phyloP scores from a whole-genome alignment of 352 stramenopile species.

The Phytophthora cactorum region DNA sequence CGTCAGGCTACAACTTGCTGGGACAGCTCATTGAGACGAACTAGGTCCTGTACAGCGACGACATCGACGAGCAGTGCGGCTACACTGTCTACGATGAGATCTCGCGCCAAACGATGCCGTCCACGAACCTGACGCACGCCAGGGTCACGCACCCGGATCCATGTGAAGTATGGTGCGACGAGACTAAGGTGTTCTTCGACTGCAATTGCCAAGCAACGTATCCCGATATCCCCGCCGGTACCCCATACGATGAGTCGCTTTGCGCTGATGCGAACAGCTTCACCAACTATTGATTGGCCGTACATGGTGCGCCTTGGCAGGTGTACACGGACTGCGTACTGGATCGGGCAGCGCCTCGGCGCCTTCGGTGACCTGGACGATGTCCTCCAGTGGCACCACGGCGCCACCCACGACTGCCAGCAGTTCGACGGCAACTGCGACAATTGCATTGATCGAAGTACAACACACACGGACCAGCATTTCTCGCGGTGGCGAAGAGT shows the following conservation, averaged over 20 bases:
- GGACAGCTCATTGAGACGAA: conserved; percentile 53
- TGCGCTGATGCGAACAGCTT: no score
- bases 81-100: conserved; percentile 49
- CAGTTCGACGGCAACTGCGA: conserved; percentile 27
- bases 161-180: conserved; percentile 64
- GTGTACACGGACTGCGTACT: conserved; percentile 57
- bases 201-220: conserved; percentile 55
- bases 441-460: conserved; percentile 87
- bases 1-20: conserved; percentile 50
- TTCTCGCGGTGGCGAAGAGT: conserved; percentile 87
- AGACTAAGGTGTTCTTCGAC: conserved; percentile 52
- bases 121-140: conserved; percentile 46
- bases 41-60: conserved; percentile 46
- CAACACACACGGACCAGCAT: conserved; percentile 88
- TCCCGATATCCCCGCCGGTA: conserved; percentile 28
- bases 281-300: no score
- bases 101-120: conserved; percentile 40
- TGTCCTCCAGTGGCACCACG: conserved; percentile 24
- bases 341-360: conserved; percentile 21
- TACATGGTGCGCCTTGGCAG: no score
- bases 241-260: conserved; percentile 54
- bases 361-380: conserved; percentile 20
- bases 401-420: conserved; percentile 24
- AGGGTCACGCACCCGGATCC: conserved; percentile 60
- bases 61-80: conserved; percentile 45